Evolutionary conservation across 306 rosid species (phyloP), one percentile per base, ranked within the genome.

Genomic region (Sindora glabra): DNA sequence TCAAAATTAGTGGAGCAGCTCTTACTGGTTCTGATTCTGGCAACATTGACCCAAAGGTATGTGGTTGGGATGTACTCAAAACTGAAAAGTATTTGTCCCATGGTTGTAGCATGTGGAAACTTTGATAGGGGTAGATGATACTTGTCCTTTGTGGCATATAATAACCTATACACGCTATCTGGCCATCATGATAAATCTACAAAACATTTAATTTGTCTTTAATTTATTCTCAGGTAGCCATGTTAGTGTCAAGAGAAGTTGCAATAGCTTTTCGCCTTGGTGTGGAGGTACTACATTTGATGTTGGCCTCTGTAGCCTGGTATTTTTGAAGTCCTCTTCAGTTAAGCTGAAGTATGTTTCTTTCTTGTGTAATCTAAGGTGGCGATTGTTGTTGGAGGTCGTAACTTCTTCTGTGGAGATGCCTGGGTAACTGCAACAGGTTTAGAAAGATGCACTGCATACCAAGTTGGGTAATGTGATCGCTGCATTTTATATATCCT

Each of bases 331-430:
- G 22, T 12, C 27, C 30, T 58, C 59, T 36, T 62, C 40, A 18
- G 26, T 64, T 72, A 46, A 56, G 39, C 62, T 64, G 77, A 59
- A 65, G 72, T 18, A 2, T 51, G 24, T 27, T 48, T 70, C 26
- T 21, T 47, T 27, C 48, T 33, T n/a, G 8, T 64, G 16, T 69
- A 64, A 67, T 50, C 53, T 41, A 79, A 92, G 96, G 85, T 92
- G 42, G 98, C 95, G 1, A 83, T 88, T 67, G 90, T 92, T 56
- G 92, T 88, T 74, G 98, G 98, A 30, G 96, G 96, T 47, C 90
- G 95, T 19, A 92, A 92, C 79, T 86, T 92, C 71, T 92, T 92
- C 65, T 92, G 96, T 58, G 96, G 95, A 74, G 87, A 92, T 60
- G 80, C 95, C 18, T 92, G 98, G 98, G 92, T 92, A 40, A 81